Evolutionary conservation across 768 basidiomycete genomes (phyloP), one percentile per base, ranked within the genome.

Genomic region (Mycena amicta): DNA sequence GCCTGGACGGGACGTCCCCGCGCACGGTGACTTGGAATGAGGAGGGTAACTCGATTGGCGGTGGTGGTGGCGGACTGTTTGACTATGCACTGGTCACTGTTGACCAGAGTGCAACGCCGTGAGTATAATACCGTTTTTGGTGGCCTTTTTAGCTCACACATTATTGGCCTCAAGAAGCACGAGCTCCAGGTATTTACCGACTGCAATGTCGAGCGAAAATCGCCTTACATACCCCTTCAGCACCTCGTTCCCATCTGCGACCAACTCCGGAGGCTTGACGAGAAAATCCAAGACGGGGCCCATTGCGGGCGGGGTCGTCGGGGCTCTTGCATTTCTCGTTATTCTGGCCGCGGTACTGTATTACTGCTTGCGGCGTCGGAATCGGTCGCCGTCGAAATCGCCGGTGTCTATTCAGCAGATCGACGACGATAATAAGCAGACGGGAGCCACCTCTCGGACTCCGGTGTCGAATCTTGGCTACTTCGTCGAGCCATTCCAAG

Each of bases 71-170:
- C 11, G 33, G 33, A 18, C 26, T 49, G 26, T 49, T 49, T 29
- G 47, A 49, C 27, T 49, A 49, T 28, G 47, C 47, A 12, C 15
- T 49, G 47, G 47, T 49, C n/a, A 49, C 47, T 6, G 47, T 49
- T 5, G 47, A 49, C 25, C 22, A 25, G 27, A 37, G 18, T 8
- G 33, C 8, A 8, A 18, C 33, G 8, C 33, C 18, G 8, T 18
- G 11, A 37, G 33, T 37, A 37, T 37, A 18, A 37, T 8, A 37
- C 33, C 33, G 8, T 37, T 37, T 37, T 18, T 37, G 11, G 33
- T 18, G 18, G 18, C 33, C 33, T 18, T 8, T 37, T 18, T 8
- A 37, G 18, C 11, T 37, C 18, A 37, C 18, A 18, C 8, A 8
- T 37, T 8, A 37, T 37, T 37, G 33, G 11, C 33, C 33, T 18